These are phyloP conservation scores for Tolypocladium album DNA, from an alignment of 2,329 filamentous ascomycete genomes.

Conservation along the genomic window DNA sequence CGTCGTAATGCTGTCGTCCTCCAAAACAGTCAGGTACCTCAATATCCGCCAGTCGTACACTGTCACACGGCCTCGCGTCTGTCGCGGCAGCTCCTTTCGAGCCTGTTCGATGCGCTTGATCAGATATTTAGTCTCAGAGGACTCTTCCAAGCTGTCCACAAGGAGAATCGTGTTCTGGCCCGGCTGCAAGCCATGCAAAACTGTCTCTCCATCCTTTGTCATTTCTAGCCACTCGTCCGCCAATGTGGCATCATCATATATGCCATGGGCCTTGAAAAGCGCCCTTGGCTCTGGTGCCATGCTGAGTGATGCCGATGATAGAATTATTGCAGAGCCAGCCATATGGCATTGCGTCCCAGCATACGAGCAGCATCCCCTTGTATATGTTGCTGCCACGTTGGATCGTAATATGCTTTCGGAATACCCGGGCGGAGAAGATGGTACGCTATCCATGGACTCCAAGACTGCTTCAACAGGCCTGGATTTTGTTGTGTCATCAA, in stretches of 20 bases:
- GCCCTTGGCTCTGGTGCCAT: slow-evolving; percentile 23
- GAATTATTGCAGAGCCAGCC: slow-evolving; percentile 23
- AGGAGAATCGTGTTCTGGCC: slow-evolving; percentile 22
- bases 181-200: not conserved
- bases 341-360: slow-evolving; percentile 26
- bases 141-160: slow-evolving; percentile 26
- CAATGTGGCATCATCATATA: slow-evolving; percentile 21
- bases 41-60: slow-evolving; percentile 38
- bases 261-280: slow-evolving; percentile 31
- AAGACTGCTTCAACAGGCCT: not conserved
- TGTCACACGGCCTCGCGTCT: slow-evolving; percentile 24
- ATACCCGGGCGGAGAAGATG: not conserved
- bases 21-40: slow-evolving; percentile 26
- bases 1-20: slow-evolving; percentile 18
- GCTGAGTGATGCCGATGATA: slow-evolving; percentile 29
- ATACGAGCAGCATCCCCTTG: slow-evolving; percentile 16
- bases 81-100: slow-evolving; percentile 14
- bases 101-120: slow-evolving; percentile 19
- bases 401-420: not conserved
- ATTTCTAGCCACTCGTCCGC: slow-evolving; percentile 21
- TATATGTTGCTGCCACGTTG: no score
- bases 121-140: slow-evolving; percentile 19
- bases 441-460: not conserved
- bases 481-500: not conserved
- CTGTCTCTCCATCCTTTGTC: slow-evolving; percentile 2